Evolutionary conservation across 2,329 filamentous ascomycete species (phyloP), one percentile per base, ranked within the genome.

Genomic region (Xylariaceae sp.): DNA sequence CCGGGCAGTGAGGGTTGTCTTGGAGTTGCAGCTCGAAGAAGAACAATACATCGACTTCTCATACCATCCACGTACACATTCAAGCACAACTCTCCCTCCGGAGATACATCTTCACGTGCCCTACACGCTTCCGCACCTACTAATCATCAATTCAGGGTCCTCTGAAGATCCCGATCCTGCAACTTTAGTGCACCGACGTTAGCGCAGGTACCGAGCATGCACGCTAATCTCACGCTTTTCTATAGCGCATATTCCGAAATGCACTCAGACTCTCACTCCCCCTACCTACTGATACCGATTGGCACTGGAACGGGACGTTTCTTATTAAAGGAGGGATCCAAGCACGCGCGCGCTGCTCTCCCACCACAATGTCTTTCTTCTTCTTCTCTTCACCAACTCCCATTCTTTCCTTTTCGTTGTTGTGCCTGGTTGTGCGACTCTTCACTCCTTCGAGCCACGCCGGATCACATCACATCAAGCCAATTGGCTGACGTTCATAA

Each of bases 391-490:
- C 11, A 35, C 30, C 18, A 13, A 9, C n/a, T 35, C 23, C 34
- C 49, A 8, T 51, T 51, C 49, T 7, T 55, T 47, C 23, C 39
- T 53, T 56, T 60, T 45, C 13, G 13, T 45, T 45, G 42, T 57
- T 55, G 52, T 58, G 55, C 58, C 55, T 58, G 57, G 54, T 58
- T 57, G 51, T 56, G 57, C 53, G 57, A 60, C 60, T 55, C 51
- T 50, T 58, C 58, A 56, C 59, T 49, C 56, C 10, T 51, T 61
- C 51, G 42, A 55, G 37, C 55, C 51, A 57, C 54, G 37, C 51
- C 56, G 23, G 23, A 30, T 30, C 23, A 30, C 57, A 59, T 60
- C 49, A 53, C 35, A 45, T 45, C 23, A 61, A 39, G 47, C 55
- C 34, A 47, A 51, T 42, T 42, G 49, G 10, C 37, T 62, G 54